Percentiles rank a stretch among this genome's conserved stretches.
Conservation (phyloP, 257 asterid species). For the Fraxinus anomala region DNA sequence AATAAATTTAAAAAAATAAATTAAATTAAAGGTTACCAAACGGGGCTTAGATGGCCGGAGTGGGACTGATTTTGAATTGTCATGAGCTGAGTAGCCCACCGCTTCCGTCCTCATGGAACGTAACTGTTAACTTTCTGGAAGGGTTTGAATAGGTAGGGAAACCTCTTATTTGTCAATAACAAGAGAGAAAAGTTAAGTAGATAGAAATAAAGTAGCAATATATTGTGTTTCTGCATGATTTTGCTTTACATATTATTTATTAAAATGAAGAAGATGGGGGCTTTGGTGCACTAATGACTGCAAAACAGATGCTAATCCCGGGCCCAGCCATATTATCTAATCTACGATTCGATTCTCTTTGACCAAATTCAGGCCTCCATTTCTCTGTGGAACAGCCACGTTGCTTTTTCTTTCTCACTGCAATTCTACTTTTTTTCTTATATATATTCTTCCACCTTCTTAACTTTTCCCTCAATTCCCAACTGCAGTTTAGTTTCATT, state of each 20-base stretch:
- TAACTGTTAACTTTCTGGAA: not conserved
- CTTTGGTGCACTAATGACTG: not conserved
- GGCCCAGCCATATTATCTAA: not conserved
- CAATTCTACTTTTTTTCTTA: not conserved
- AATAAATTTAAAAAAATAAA: too few relatives aligned
- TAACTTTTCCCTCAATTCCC: not conserved
- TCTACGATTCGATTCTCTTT: not conserved
- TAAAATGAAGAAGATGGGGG: not conserved
- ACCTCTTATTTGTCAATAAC: not conserved
- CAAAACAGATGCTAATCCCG: slow-evolving; percentile 7
- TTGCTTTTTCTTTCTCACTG: slow-evolving; percentile 7
- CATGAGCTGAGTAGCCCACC: too few relatives aligned
- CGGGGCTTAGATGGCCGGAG: too few relatives aligned
- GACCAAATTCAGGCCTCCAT: slow-evolving; percentile 21
- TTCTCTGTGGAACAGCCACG: slow-evolving; percentile 40
- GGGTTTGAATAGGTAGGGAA: not conserved
- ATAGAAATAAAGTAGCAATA: too few relatives aligned
- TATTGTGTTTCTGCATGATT: not conserved
- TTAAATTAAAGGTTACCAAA: too few relatives aligned
- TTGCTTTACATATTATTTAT: not conserved
- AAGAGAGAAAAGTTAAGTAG: not conserved
- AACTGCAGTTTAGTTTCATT: not conserved
- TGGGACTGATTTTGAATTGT: too few relatives aligned
- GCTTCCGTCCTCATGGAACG: not conserved
- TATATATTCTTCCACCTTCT: not conserved